Percentiles rank a stretch among this genome's conserved stretches.
Evolutionary conservation across 2,329 filamentous ascomycete genomes (phyloP).

Genomic region (Cryphonectria japonica): DNA sequence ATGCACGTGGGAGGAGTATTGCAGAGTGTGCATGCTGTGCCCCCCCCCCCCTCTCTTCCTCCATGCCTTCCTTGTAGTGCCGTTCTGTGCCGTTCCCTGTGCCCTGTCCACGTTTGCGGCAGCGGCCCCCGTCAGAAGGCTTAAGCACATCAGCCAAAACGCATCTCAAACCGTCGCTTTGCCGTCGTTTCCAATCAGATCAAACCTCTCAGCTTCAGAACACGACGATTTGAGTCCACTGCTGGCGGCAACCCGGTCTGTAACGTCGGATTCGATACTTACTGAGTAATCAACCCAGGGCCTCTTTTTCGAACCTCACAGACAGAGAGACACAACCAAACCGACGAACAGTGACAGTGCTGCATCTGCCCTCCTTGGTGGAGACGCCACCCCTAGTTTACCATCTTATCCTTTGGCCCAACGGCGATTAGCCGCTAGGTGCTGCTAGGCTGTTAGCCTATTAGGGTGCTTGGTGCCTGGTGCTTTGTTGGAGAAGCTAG

Average conservation of each 20-base stretch:
- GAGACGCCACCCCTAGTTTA: not conserved
- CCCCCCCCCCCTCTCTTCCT: too few relatives aligned
- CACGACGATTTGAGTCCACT: not conserved
- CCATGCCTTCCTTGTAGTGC: not conserved
- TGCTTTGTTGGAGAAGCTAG: not conserved
- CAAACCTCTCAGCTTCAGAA: not conserved
- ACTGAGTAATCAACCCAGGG: not conserved
- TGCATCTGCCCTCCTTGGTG: not conserved
- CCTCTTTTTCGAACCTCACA: not conserved
- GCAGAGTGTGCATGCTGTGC: not conserved
- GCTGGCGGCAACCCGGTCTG: not conserved
- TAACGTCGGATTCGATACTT: not conserved
- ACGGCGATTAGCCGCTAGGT: not conserved
- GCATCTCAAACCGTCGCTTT: conserved; percentile 8
- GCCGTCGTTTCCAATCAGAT: not conserved
- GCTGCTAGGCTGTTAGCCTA: not conserved
- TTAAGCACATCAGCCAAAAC: conserved; percentile 5
- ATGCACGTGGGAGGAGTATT: not conserved
- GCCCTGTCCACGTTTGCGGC: conserved; percentile 3
- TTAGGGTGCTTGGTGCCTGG: not conserved
- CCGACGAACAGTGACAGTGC: not conserved
- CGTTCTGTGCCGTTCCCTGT: not conserved
- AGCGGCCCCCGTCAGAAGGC: not conserved
- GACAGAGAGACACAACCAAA: not conserved
- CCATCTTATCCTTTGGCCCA: not conserved